Conservation (phyloP, 2,329 filamentous ascomycete genomes). For the Cytospora paraplurivora region DNA sequence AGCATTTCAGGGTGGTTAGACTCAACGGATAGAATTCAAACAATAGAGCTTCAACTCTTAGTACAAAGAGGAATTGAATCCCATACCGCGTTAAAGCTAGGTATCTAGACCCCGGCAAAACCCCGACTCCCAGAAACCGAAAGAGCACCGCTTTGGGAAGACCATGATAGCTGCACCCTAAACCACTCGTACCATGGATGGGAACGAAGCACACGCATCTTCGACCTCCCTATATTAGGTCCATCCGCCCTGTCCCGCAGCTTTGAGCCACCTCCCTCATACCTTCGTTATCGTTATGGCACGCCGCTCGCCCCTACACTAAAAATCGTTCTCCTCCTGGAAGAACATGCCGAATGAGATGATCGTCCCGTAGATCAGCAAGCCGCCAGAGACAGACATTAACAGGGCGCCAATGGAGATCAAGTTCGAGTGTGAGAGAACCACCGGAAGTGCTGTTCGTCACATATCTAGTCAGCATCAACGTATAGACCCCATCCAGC, state of each 20-base stretch:
- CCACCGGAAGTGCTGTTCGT: slow-evolving; percentile 74
- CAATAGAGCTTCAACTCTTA: slow-evolving; percentile 20
- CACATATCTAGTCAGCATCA: slow-evolving; percentile 10
- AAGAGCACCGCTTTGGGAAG: slow-evolving; percentile 15
- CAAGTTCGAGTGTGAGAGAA: slow-evolving; percentile 83
- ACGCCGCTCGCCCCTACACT: slow-evolving; percentile 34
- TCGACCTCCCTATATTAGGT: slow-evolving; percentile 8
- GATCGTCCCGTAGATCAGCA: slow-evolving; percentile 96
- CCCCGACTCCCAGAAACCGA: slow-evolving; percentile 8
- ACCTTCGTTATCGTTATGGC: not conserved
- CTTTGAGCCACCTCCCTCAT: not conserved
- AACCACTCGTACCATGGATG: slow-evolving; percentile 17
- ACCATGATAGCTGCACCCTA: slow-evolving; percentile 10
- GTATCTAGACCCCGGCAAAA: slow-evolving; percentile 8
- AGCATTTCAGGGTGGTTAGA: slow-evolving; percentile 27
- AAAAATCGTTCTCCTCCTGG: slow-evolving; percentile 96
- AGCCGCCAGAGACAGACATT: slow-evolving; percentile 91
- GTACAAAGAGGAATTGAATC: slow-evolving; percentile 12
- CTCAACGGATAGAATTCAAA: slow-evolving; percentile 31
- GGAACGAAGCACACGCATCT: not conserved
- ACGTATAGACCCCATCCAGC: not conserved
- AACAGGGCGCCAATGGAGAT: slow-evolving; percentile 85
- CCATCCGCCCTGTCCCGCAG: not conserved
- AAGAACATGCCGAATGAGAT: slow-evolving; percentile 99
- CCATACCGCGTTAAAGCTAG: slow-evolving; percentile 18